These are phyloP conservation scores for Candida hispaniensis DNA, from an alignment of 805 yeast genomes.

Conservation along the genomic window DNA sequence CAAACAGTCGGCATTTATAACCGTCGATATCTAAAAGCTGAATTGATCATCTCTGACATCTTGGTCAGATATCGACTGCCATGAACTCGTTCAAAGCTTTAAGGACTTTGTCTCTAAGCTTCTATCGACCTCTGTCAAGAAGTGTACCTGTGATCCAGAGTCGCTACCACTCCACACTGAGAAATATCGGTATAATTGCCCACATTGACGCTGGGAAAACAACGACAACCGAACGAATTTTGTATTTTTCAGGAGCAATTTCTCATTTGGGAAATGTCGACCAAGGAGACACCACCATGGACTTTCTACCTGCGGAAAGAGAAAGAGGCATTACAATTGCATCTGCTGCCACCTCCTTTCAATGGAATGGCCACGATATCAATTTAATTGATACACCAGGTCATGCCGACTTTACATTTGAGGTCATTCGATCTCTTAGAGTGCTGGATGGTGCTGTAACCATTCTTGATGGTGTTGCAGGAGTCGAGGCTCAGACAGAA, in stretches of 20 bases:
- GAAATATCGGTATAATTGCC: conserved; percentile 96
- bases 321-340: conserved; percentile 93
- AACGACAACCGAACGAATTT: conserved; percentile 92
- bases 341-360: conserved; percentile 86
- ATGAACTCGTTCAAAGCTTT: no score
- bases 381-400: conserved; percentile 97
- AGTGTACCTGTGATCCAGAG: no score
- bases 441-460: conserved; percentile 93
- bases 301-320: conserved; percentile 79
- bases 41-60: no score
- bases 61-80: no score
- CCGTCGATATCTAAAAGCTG: no score
- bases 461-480: conserved; percentile 89
- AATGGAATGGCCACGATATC: conserved; percentile 68
- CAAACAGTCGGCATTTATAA: no score
- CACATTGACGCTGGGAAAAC: conserved; percentile 99
- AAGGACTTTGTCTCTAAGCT: no score
- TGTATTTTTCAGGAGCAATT: conserved; percentile 78
- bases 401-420: conserved; percentile 94
- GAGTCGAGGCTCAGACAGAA: conserved; percentile 97
- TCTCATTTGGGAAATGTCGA: conserved; percentile 81
- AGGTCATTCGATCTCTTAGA: conserved; percentile 78
- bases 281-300: conserved; percentile 94
- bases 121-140: no score
- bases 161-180: no score